Conservation (phyloP, 1,139 yeast species). For the Saccharomyces hybrid region DNA sequence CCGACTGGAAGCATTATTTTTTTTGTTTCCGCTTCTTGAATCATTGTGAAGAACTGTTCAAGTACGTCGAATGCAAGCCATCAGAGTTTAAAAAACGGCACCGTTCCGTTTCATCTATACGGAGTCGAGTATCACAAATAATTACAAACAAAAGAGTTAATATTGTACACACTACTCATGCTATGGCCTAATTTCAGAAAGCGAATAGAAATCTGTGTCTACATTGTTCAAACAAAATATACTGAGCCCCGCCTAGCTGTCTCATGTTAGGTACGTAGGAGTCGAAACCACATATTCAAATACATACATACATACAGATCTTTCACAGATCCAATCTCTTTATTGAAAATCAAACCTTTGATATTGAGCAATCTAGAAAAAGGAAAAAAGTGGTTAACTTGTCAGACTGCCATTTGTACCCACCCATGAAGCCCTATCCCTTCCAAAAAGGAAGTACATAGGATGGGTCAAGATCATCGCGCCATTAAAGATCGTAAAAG, state of each 20-base stretch:
- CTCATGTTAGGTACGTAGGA: not conserved
- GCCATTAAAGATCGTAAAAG: no score
- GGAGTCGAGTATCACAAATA: constrained; percentile 32
- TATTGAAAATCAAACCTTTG: constrained; percentile 19
- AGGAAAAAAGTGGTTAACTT: constrained; percentile 43
- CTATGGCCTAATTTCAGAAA: not conserved
- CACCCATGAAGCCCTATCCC: no score
- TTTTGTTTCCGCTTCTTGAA: no score
- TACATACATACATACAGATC: not conserved
- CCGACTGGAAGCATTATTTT: no score
- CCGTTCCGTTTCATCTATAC: no score
- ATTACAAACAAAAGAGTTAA: not conserved
- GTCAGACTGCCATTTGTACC: constrained; percentile 90
- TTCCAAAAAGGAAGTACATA: no score
- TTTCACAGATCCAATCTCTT: constrained; percentile 7
- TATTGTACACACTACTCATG: not conserved
- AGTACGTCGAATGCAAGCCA: no score
- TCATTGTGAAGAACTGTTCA: no score
- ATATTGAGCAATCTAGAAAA: constrained; percentile 15
- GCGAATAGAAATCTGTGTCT: not conserved
- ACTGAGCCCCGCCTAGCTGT: not conserved
- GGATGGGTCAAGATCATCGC: no score
- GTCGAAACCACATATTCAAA: not conserved
- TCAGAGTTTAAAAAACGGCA: no score
- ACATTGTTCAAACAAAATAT: not conserved